A percentile compares a stretch with the other conserved stretches of the same genome.
Evolutionary conservation across 2,329 filamentous ascomycete species (phyloP).

Genomic region (Bipolaris sorokiniana): DNA sequence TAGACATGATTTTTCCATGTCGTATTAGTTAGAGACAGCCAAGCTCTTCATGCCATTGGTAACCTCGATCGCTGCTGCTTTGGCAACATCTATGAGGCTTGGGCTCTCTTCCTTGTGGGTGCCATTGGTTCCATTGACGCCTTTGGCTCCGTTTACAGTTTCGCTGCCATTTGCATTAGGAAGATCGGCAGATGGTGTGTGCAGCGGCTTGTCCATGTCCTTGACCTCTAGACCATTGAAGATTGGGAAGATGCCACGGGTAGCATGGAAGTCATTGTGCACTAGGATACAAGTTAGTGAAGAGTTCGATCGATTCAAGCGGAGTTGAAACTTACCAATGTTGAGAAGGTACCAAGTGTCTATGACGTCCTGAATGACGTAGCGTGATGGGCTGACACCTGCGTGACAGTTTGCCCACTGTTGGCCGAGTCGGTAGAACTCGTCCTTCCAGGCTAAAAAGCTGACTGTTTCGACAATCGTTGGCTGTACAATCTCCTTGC

Average conservation of each 20-base stretch:
- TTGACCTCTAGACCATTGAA: slow-evolving; percentile 79
- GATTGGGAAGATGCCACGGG: slow-evolving; percentile 79
- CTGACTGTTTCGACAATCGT: slow-evolving; percentile 99
- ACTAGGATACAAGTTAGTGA: slow-evolving; percentile 60
- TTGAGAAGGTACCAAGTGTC: slow-evolving; percentile 93
- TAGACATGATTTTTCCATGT: slow-evolving; percentile 12
- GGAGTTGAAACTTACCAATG: slow-evolving; percentile 69
- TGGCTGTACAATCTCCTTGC: slow-evolving; percentile 98
- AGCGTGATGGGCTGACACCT: slow-evolving; percentile 74
- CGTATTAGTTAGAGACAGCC: slow-evolving; percentile 34
- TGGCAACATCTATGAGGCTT: slow-evolving; percentile 33
- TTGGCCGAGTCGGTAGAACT: slow-evolving; percentile 88
- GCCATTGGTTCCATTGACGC: slow-evolving; percentile 17
- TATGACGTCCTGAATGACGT: slow-evolving; percentile 82
- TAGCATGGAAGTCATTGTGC: slow-evolving; percentile 95
- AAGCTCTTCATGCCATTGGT: slow-evolving; percentile 40
- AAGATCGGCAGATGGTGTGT: slow-evolving; percentile 19
- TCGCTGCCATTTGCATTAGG: slow-evolving; percentile 17
- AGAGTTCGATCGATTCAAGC: background rate
- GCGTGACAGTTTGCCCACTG: slow-evolving; percentile 96
- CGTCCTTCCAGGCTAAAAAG: slow-evolving; percentile 98
- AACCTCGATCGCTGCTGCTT: slow-evolving; percentile 38
- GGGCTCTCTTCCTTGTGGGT: slow-evolving; percentile 23
- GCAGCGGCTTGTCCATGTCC: slow-evolving; percentile 61
- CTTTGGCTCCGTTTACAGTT: slow-evolving; percentile 11